These are phyloP conservation scores for Dalbergia cultrata DNA, from an alignment of 306 rosid genomes.

Conservation along the genomic window DNA sequence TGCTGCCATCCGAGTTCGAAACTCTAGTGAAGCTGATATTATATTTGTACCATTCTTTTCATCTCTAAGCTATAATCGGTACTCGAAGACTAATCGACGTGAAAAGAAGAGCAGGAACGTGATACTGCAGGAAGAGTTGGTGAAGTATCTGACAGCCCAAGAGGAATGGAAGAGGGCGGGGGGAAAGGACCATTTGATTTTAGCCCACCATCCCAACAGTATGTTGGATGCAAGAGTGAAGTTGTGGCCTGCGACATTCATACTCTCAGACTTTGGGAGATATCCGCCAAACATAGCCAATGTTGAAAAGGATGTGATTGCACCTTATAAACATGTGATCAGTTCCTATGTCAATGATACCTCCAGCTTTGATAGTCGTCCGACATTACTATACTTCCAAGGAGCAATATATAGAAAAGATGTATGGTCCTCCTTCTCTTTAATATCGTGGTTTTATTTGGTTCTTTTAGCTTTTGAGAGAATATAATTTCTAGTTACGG, in stretches of 20 bases:
- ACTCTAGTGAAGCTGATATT: constrained; percentile 76
- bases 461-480: constrained; percentile 6
- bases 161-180: constrained; percentile 78
- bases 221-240: constrained; percentile 70
- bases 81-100: constrained; percentile 48
- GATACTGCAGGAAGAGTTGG: constrained; percentile 65
- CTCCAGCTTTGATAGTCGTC: constrained; percentile 68
- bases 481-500: not conserved
- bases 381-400: constrained; percentile 76
- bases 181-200: constrained; percentile 77
- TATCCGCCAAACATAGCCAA: constrained; percentile 77
- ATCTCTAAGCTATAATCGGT: constrained; percentile 71
- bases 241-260: constrained; percentile 79
- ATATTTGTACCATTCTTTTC: constrained; percentile 85
- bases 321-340: constrained; percentile 80
- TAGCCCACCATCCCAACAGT: constrained; percentile 93
- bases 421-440: constrained; percentile 58
- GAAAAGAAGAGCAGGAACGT: constrained; percentile 58
- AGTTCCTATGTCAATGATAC: constrained; percentile 62
- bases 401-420: constrained; percentile 92
- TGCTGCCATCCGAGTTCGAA: constrained; percentile 63
- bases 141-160: constrained; percentile 60
- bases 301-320: constrained; percentile 83
- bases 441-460: constrained; percentile 5
- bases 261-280: constrained; percentile 88